These are phyloP conservation scores for Powellomyces hirtus DNA, from an alignment of 192 early-diverging fungal species.

Conservation along the genomic window DNA sequence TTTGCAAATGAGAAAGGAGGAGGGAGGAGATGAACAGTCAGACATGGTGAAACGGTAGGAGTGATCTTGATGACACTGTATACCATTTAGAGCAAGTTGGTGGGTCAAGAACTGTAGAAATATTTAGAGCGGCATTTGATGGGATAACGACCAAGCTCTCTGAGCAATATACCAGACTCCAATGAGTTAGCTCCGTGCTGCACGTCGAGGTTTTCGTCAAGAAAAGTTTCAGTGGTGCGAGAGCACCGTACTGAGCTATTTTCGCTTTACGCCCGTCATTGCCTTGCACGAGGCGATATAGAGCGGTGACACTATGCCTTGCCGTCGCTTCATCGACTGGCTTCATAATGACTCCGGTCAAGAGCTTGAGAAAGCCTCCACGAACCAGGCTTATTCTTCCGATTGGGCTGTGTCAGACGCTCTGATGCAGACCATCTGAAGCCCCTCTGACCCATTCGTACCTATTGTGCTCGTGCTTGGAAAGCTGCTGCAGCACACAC, in stretches of 20 bases:
- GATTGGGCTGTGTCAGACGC: too few relatives aligned
- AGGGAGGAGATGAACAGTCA: background rate
- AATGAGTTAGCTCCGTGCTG: slow-evolving; percentile 77
- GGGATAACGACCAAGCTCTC: too few relatives aligned
- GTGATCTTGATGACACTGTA: background rate
- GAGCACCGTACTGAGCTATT: slow-evolving; percentile 59
- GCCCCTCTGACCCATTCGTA: too few relatives aligned
- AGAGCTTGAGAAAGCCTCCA: slow-evolving; percentile 58
- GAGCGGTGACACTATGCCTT: slow-evolving; percentile 62
- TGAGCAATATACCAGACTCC: slow-evolving; percentile 74
- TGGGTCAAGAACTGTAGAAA: too few relatives aligned
- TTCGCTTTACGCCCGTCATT: slow-evolving; percentile 58
- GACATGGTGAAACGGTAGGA: background rate
- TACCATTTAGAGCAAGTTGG: slow-evolving; percentile 68
- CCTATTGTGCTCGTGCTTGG: slow-evolving; percentile 64
- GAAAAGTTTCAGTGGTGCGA: slow-evolving; percentile 57
- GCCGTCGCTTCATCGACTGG: slow-evolving; percentile 55
- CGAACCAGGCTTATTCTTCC: slow-evolving; percentile 47
- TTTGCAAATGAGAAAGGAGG: slow-evolving; percentile 43
- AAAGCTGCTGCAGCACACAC: slow-evolving; percentile 64
- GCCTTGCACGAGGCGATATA: slow-evolving; percentile 66
- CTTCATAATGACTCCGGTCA: slow-evolving; percentile 53
- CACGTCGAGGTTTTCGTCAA: slow-evolving; percentile 49
- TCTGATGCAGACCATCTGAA: too few relatives aligned
- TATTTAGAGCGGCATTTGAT: too few relatives aligned